A percentile compares a stretch with the other conserved stretches of the same genome.
Evolutionary conservation across 2,329 filamentous ascomycete genomes (phyloP).

Genomic region (Calonectria ilicicola): DNA sequence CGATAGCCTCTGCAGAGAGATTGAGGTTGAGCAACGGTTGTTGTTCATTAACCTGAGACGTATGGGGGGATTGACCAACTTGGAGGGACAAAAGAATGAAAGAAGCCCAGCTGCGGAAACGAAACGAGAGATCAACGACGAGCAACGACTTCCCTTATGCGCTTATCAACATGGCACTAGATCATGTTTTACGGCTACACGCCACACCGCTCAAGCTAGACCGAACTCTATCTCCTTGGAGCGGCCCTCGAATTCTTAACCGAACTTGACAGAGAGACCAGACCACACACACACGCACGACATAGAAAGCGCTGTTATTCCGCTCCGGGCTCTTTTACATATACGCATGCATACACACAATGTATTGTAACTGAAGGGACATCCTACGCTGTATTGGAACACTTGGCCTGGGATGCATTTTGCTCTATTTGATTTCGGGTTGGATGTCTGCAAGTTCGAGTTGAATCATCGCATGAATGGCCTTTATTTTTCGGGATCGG

Average conservation of each 20-base stretch:
- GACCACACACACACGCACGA: conserved; percentile 21
- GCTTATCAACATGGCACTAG: conserved; percentile 38
- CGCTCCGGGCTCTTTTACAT: conserved; percentile 32
- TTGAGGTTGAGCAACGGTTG: neutral
- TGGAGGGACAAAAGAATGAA: conserved; percentile 14
- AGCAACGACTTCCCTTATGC: conserved; percentile 39
- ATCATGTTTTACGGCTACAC: conserved; percentile 39
- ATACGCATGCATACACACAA: conserved; percentile 30
- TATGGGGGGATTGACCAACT: conserved; percentile 18
- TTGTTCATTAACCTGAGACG: conserved; percentile 15
- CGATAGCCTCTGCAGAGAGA: conserved; percentile 9
- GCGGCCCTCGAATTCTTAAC: conserved; percentile 34
- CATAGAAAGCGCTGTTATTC: conserved; percentile 32
- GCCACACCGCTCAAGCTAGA: conserved; percentile 32
- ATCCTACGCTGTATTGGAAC: conserved; percentile 23
- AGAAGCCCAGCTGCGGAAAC: conserved; percentile 16
- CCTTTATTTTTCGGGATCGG: conserved; percentile 6
- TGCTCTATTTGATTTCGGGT: conserved; percentile 15
- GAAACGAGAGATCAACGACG: conserved; percentile 32
- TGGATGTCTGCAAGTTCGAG: conserved; percentile 21
- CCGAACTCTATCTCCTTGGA: conserved; percentile 27
- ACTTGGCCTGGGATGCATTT: neutral
- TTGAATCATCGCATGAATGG: conserved; percentile 19
- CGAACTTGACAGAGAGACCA: conserved; percentile 27
- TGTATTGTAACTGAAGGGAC: conserved; percentile 29